Evolutionary conservation across 805 yeast genomes (phyloP).

Genomic region (Candida ulmi): DNA sequence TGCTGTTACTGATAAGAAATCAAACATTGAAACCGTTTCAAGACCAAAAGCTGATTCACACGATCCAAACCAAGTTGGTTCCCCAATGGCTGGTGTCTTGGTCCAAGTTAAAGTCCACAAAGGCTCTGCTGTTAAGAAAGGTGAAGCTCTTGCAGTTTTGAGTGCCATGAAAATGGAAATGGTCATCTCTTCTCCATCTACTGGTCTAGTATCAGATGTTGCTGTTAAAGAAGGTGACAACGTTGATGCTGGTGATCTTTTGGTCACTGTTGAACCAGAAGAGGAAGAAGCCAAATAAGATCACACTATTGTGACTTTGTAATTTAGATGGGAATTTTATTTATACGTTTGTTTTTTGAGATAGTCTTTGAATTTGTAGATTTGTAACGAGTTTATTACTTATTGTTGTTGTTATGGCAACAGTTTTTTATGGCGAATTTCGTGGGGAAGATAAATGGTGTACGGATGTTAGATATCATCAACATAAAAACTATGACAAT

Average conservation of each 20-base stretch:
- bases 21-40: slow-evolving; percentile 77
- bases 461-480: neutral
- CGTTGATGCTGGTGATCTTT: slow-evolving; percentile 89
- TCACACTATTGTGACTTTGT: neutral
- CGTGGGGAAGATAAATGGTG: neutral
- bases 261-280: slow-evolving; percentile 47
- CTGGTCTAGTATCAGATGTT: slow-evolving; percentile 78
- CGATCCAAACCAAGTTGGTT: slow-evolving; percentile 90
- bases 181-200: slow-evolving; percentile 90
- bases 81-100: slow-evolving; percentile 99
- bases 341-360: neutral
- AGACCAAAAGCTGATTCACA: slow-evolving; percentile 88
- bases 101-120: slow-evolving; percentile 89
- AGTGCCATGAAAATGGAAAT: slow-evolving; percentile 99
- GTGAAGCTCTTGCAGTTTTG: slow-evolving; percentile 89
- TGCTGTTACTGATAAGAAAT: slow-evolving; percentile 80
- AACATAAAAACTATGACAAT: too few species aligned
- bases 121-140: slow-evolving; percentile 89
- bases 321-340: neutral
- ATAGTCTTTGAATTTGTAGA: neutral
- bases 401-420: too few species aligned
- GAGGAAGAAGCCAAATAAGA: slow-evolving; percentile 1
- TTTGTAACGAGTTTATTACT: too few species aligned
- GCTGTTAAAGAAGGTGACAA: slow-evolving; percentile 86
- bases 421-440: too few species aligned